phyloP scores from a whole-genome alignment of 345 rosid genomes.

The Raphanus raphanistrum region DNA sequence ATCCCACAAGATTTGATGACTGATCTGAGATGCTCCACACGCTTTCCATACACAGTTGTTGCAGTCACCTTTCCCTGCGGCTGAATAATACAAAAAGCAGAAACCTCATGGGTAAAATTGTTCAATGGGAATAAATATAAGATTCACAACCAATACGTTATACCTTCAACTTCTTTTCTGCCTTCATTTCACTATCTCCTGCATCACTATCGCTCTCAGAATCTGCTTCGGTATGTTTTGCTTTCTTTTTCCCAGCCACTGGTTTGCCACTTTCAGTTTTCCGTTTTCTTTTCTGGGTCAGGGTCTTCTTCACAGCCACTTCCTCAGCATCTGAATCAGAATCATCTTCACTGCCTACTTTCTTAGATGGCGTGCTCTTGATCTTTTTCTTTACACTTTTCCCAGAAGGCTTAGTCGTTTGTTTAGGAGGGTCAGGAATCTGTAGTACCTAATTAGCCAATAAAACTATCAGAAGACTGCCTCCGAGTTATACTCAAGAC shows the following conservation, averaged over 20 bases:
- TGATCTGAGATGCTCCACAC: constrained; percentile 79
- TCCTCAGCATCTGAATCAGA: constrained; percentile 47
- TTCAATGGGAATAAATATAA: not conserved
- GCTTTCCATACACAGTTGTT: constrained; percentile 68
- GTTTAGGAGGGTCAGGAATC: constrained; percentile 42
- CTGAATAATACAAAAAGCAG: constrained; percentile 22
- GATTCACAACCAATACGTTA: constrained; percentile 2
- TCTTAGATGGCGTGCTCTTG: constrained; percentile 45
- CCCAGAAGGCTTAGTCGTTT: constrained; percentile 38
- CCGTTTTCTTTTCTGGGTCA: constrained; percentile 59
- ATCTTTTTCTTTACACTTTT: constrained; percentile 44
- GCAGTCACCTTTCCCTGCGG: constrained; percentile 70
- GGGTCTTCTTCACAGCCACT: constrained; percentile 41
- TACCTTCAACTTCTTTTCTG: constrained; percentile 59
- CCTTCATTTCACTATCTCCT: constrained; percentile 54
- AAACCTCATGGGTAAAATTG: constrained; percentile 21
- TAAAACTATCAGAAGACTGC: constrained; percentile 10
- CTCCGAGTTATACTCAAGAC: not conserved
- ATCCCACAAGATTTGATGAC: constrained; percentile 82
- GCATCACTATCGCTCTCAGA: constrained; percentile 47
- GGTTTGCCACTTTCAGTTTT: constrained; percentile 51
- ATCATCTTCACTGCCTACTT: constrained; percentile 39
- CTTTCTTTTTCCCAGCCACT: constrained; percentile 49
- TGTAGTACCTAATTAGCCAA: constrained; percentile 29
- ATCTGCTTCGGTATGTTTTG: constrained; percentile 45